These are phyloP conservation scores for Aspergillus carlsbadensis DNA, from an alignment of 495 filamentous ascomycete genomes.

Conservation along the genomic window DNA sequence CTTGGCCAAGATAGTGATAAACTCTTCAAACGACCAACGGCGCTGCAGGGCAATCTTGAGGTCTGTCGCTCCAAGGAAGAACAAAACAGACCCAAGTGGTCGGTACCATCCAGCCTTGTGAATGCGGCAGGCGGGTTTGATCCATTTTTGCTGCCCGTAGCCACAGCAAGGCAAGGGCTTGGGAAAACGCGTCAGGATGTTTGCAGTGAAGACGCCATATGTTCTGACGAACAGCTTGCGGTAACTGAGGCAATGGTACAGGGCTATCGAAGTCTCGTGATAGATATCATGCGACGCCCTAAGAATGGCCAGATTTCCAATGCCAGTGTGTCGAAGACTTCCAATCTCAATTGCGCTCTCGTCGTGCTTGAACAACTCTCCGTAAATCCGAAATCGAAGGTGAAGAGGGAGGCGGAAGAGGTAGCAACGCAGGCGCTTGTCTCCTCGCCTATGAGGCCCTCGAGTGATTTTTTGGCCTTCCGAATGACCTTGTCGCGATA, in stretches of 20 bases:
- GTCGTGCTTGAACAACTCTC: conserved; percentile 11
- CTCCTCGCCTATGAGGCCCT: conserved; percentile 1
- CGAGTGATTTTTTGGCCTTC: conserved; percentile 10
- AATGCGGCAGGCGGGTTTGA: conserved; percentile 1
- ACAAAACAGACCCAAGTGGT: conserved; percentile 11
- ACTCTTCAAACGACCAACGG: conserved; percentile 16
- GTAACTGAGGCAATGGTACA: conserved; percentile 31
- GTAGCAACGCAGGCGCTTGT: conserved; percentile 1
- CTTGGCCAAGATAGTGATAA: conserved; percentile 12
- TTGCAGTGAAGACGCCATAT: conserved; percentile 15
- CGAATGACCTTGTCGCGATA: conserved; percentile 6
- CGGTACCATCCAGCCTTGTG: conserved; percentile 7
- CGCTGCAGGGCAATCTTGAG: conserved; percentile 11
- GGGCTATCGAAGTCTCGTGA: conserved; percentile 21
- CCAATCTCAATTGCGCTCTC: conserved; percentile 13
- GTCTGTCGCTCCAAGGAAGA: conserved; percentile 15
- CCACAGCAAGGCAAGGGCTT: conserved; percentile 10
- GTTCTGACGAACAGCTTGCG: conserved; percentile 25
- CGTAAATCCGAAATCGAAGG: conserved; percentile 16
- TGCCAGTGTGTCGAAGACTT: conserved; percentile 1
- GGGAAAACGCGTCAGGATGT: conserved; percentile 12
- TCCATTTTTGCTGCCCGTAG: neutral
- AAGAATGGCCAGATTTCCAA: conserved; percentile 14
- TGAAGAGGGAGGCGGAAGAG: conserved; percentile 18
- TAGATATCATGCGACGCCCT: conserved; percentile 18